Evolutionary conservation across 805 yeast genomes (phyloP), one percentile per base, ranked within the genome.

Genomic region (Ogataea ramenticola): DNA sequence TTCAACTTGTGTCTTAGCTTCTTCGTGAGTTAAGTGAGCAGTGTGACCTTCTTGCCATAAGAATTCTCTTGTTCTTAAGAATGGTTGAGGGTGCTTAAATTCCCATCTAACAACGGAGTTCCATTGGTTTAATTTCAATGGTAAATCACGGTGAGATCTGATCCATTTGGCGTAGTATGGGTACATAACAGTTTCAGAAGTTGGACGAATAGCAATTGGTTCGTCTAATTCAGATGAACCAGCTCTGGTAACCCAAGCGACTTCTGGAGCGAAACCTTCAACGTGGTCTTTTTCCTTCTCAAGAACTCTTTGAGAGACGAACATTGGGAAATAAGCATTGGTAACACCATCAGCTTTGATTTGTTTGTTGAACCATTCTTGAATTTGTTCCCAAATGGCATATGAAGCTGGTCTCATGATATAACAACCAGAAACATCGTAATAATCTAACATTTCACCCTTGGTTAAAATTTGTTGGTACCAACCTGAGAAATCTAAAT

Each of bases 1-100:
- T 56, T 77, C 61, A 29, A 91, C 98, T 71, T 93, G 98, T 46
- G 71, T 71, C 48, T 76, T 74, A 29, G 99, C 96, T 48, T 78
- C 93, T 49, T 80, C 86, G 51, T 72, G 67, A 45, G 95, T 85
- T 61, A 95, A 76, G 66, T 87, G 96, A 44, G 96, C 99, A 41
- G 99, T 93, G 73, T 93, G 99, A 57, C 99, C 99, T 72, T 93
- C 99, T 72, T 93, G 99, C 99, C 99, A 93, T 67, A 93, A 75
- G 71, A 93, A 93, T 71, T 93, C 99, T 72, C 99, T 85, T 14
- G 99, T 95, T 78, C 99, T 86, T 63, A 93, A 72, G 69, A 93
- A 93, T 41, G 99, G 99, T 72, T 93, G 99, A 46, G 99, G 99
- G 68, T 93, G 98, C 75, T 93, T 93, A 73, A 93, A 93, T 71